These are phyloP conservation scores for Exophiala spinifera DNA, from an alignment of 2,329 filamentous ascomycete genomes.

Conservation along the genomic window DNA sequence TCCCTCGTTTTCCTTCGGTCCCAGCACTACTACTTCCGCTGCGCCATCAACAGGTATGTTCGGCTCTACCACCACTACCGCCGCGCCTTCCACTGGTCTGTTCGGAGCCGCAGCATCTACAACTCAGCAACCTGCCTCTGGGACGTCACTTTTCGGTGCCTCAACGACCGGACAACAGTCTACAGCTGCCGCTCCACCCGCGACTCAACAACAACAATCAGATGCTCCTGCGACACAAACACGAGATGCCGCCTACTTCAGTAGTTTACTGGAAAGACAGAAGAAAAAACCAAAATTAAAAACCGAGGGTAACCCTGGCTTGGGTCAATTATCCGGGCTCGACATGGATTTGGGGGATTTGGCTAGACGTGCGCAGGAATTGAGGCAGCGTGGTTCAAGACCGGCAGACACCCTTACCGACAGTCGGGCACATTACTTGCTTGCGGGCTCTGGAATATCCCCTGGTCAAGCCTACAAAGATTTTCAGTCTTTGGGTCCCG, in stretches of 20 bases:
- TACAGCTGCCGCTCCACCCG: neutral
- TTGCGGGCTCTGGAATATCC: constrained; percentile 90
- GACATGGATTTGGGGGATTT: constrained; percentile 92
- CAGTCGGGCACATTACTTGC: constrained; percentile 73
- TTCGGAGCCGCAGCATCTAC: constrained; percentile 17
- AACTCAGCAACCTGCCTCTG: constrained; percentile 16
- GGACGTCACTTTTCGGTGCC: constrained; percentile 15
- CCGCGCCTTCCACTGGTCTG: constrained; percentile 16
- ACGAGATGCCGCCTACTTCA: constrained; percentile 57
- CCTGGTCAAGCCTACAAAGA: constrained; percentile 82
- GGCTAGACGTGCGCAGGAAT: constrained; percentile 67
- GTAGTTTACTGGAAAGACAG: constrained; percentile 61
- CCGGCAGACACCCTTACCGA: constrained; percentile 40
- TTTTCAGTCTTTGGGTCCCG: constrained; percentile 73
- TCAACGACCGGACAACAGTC: constrained; percentile 12
- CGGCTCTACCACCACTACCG: constrained; percentile 5
- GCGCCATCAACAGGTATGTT: constrained; percentile 1
- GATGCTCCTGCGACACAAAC: constrained; percentile 12
- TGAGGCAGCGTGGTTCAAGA: constrained; percentile 64
- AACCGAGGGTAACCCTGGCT: constrained; percentile 40
- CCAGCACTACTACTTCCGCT: constrained; percentile 14
- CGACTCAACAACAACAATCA: constrained; percentile 13
- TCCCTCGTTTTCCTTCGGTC: constrained; percentile 15
- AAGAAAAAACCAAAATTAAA: constrained; percentile 67
- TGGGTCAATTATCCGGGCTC: constrained; percentile 80